Conservation (phyloP, 1,284 basidiomycete genomes). For the Sporisorium graminicola region DNA sequence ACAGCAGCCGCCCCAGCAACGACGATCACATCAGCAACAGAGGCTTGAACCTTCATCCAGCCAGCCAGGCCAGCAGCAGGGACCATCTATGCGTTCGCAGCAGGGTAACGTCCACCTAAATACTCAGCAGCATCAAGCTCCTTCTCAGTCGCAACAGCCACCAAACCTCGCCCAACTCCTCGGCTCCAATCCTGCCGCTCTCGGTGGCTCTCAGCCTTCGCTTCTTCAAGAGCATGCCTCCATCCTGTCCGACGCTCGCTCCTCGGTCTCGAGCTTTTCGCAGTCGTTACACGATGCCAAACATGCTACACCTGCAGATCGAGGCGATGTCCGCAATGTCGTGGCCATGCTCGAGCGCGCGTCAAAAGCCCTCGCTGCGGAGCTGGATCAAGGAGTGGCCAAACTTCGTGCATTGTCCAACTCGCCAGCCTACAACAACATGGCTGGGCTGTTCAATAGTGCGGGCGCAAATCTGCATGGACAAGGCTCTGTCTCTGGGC, state of each 20-base stretch:
- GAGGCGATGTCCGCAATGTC: conserved; percentile 39
- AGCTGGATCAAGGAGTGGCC: conserved; percentile 33
- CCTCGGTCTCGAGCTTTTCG: conserved; percentile 38
- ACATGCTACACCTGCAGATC: conserved; percentile 31
- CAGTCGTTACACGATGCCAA: conserved; percentile 33
- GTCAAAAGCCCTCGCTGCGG: conserved; percentile 24
- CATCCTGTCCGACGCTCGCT: conserved; percentile 28
- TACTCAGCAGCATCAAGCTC: conserved; percentile 18
- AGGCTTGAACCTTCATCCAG: conserved; percentile 12
- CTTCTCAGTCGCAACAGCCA: conserved; percentile 18
- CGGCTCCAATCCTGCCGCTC: conserved; percentile 6
- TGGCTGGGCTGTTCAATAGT: conserved; percentile 13
- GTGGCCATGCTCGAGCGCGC: conserved; percentile 38
- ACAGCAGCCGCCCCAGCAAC: conserved; percentile 17
- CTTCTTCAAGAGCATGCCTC: conserved; percentile 40
- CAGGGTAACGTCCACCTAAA: conserved; percentile 18
- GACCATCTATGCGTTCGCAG: conserved; percentile 9
- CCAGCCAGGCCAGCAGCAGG: conserved; percentile 27
- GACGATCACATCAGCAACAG: conserved; percentile 17
- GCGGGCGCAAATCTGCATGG: conserved; percentile 12
- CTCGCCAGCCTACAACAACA: conserved; percentile 25
- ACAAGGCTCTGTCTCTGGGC: conserved; percentile 5
- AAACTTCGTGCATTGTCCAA: conserved; percentile 34
- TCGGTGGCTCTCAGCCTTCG: conserved; percentile 15
- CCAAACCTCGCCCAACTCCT: conserved; percentile 33